These are phyloP conservation scores for Leptosphaerulina australis DNA, from an alignment of 2,329 filamentous ascomycete genomes.

Conservation along the genomic window DNA sequence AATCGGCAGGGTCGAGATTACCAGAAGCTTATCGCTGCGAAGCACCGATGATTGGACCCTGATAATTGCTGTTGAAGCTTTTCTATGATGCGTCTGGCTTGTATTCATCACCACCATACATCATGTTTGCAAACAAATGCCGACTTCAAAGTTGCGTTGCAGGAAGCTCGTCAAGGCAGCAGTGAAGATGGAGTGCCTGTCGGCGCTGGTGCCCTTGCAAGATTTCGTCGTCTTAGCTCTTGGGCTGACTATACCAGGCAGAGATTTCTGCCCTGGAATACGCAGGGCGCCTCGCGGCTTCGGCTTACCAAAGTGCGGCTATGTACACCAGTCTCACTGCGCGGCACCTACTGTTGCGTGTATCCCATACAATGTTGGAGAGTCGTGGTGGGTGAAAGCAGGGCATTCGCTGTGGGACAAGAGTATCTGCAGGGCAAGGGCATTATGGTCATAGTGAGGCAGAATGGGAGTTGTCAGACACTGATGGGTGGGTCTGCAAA, in stretches of 20 bases:
- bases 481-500: constrained; percentile 76
- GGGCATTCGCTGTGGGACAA: constrained; percentile 75
- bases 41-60: constrained; percentile 22
- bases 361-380: constrained; percentile 74
- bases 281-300: constrained; percentile 72
- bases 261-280: constrained; percentile 79
- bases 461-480: constrained; percentile 67
- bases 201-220: constrained; percentile 50
- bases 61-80: constrained; percentile 2
- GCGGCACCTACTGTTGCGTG: constrained; percentile 84
- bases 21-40: constrained; percentile 26
- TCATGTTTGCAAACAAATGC: constrained; percentile 38
- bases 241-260: constrained; percentile 56
- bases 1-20: constrained; percentile 20
- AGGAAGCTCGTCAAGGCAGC: constrained; percentile 61
- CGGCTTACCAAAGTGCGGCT: constrained; percentile 72
- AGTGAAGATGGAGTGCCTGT: constrained; percentile 65
- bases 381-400: constrained; percentile 78
- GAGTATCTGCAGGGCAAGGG: constrained; percentile 70
- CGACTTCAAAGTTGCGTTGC: constrained; percentile 64
- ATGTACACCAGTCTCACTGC: constrained; percentile 83
- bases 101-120: constrained; percentile 3
- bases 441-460: constrained; percentile 74
- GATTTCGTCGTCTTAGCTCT: not conserved
- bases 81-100: not conserved